Evolutionary conservation across 345 rosid species (phyloP).

Genomic region (Salix suchowensis): DNA sequence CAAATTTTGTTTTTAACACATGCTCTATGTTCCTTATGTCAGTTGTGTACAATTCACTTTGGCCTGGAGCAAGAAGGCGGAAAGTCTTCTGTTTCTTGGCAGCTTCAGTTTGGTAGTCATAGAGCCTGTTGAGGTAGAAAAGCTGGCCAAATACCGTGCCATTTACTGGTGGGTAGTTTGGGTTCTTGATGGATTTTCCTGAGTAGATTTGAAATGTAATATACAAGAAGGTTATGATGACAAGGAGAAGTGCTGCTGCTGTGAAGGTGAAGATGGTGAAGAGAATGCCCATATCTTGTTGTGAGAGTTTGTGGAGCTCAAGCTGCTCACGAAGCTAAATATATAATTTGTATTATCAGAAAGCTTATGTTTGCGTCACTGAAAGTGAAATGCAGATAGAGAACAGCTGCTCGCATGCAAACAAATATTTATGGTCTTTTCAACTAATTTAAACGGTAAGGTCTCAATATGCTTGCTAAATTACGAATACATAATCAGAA

Average conservation of each 20-base stretch:
- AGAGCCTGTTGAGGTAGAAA: slow-evolving; percentile 40
- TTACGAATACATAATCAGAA: too few relatives aligned
- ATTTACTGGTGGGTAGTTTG: slow-evolving; percentile 46
- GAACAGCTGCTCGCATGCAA: too few relatives aligned
- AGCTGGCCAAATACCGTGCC: slow-evolving; percentile 48
- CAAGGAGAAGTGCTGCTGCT: slow-evolving; percentile 19
- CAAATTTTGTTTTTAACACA: slow-evolving; percentile 51
- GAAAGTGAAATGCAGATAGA: too few relatives aligned
- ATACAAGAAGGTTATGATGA: slow-evolving; percentile 15
- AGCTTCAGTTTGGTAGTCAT: slow-evolving; percentile 49
- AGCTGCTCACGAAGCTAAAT: not conserved
- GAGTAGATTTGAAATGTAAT: slow-evolving; percentile 29
- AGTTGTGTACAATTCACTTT: slow-evolving; percentile 45
- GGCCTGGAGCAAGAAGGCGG: slow-evolving; percentile 42
- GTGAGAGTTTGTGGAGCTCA: not conserved
- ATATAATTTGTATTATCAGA: too few relatives aligned
- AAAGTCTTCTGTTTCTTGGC: slow-evolving; percentile 46
- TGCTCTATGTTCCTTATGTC: slow-evolving; percentile 68
- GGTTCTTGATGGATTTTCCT: slow-evolving; percentile 47
- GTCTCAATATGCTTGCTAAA: too few relatives aligned
- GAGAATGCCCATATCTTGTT: slow-evolving; percentile 22
- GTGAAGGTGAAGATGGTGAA: slow-evolving; percentile 14
- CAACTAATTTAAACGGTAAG: too few relatives aligned
- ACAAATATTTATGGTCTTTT: too few relatives aligned
- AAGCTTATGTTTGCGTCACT: too few relatives aligned